Evolutionary conservation across 169 alveolate genomes (phyloP).

Genomic region (Perkinsus olseni): DNA sequence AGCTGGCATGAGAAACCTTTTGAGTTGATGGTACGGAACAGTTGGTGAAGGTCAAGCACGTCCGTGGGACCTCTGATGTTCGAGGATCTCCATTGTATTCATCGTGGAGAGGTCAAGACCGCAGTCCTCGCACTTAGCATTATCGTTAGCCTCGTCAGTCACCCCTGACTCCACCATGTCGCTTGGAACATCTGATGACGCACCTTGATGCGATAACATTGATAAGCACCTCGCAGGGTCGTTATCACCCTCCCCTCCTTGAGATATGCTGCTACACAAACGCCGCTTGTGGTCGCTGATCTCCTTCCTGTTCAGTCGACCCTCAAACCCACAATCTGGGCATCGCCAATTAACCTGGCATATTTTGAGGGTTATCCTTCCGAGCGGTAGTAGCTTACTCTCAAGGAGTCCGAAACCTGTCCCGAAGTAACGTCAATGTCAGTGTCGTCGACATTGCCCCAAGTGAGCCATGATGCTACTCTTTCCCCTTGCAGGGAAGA

Average conservation of each 20-base stretch:
- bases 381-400: not conserved
- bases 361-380: not conserved
- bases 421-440: not conserved
- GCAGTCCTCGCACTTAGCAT: not conserved
- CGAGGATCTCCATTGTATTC: not conserved
- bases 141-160: too few relatives aligned
- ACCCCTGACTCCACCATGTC: not conserved
- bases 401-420: not conserved
- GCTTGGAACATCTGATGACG: not conserved
- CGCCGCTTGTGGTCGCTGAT: not conserved
- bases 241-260: not conserved
- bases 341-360: not conserved
- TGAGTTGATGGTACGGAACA: not conserved
- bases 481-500: not conserved
- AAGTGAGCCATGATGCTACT: not conserved
- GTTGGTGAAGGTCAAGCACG: not conserved
- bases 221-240: not conserved
- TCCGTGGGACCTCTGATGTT: not conserved
- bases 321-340: not conserved
- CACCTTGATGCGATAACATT: not conserved
- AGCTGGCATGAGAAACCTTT: not conserved
- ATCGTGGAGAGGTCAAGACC: not conserved
- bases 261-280: not conserved
- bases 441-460: not conserved
- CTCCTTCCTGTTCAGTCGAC: not conserved